Conservation (phyloP, 192 early-diverging fungal genomes). For the Coemansia umbellata region DNA sequence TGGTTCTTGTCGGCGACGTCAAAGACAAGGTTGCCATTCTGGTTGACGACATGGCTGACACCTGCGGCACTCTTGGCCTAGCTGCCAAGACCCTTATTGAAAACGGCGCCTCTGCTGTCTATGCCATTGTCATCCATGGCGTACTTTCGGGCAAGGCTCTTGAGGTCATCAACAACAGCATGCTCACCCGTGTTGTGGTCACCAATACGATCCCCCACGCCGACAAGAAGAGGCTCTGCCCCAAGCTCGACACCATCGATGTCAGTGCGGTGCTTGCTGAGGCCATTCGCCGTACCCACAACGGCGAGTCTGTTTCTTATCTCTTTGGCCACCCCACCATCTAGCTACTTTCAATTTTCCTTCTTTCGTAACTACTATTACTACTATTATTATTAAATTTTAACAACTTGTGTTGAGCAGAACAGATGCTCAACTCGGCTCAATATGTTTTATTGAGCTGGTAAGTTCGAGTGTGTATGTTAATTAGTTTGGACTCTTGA, state of each 20-base stretch:
- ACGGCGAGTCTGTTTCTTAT: slow-evolving; percentile 67
- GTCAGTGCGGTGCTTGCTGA: slow-evolving; percentile 76
- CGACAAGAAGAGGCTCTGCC: slow-evolving; percentile 71
- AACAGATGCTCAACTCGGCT: too few species aligned
- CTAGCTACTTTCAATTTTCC: slow-evolving; percentile 2
- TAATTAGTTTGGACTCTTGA: too few species aligned
- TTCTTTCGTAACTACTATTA: not conserved
- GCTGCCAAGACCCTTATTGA: slow-evolving; percentile 87
- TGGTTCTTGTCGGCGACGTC: slow-evolving; percentile 97
- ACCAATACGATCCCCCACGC: slow-evolving; percentile 82
- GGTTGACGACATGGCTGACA: slow-evolving; percentile 98
- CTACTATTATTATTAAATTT: not conserved
- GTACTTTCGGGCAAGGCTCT: slow-evolving; percentile 91
- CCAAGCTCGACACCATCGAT: slow-evolving; percentile 79
- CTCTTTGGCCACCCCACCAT: slow-evolving; percentile 51
- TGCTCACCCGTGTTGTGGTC: slow-evolving; percentile 71
- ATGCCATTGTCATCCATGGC: slow-evolving; percentile 94
- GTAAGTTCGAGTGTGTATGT: too few species aligned
- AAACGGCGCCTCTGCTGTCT: slow-evolving; percentile 88
- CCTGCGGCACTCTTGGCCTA: slow-evolving; percentile 82
- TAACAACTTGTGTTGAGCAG: not conserved
- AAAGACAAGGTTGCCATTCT: slow-evolving; percentile 84
- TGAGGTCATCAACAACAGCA: slow-evolving; percentile 75
- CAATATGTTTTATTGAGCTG: too few species aligned
- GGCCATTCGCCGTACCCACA: slow-evolving; percentile 69